phyloP scores from a whole-genome alignment of 2,329 filamentous ascomycete genomes.

The Acrocalymma vagum region DNA sequence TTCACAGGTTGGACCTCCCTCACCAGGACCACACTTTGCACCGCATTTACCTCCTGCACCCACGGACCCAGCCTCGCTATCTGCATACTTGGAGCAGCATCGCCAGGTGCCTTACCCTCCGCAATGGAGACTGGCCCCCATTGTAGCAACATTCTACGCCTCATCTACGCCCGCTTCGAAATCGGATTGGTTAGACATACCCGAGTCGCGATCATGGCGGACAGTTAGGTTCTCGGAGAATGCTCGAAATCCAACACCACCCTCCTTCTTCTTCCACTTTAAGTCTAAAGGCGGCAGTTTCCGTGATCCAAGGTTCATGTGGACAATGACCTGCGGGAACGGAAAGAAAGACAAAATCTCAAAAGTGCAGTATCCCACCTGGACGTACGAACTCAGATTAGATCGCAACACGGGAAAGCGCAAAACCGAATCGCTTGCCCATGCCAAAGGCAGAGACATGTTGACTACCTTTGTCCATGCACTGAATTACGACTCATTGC shows the following conservation, averaged over 20 bases:
- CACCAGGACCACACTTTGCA: slow-evolving; percentile 6
- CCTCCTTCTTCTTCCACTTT: slow-evolving; percentile 33
- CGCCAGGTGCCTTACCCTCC: slow-evolving; percentile 40
- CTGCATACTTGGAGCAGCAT: slow-evolving; percentile 36
- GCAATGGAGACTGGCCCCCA: slow-evolving; percentile 36
- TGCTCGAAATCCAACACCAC: slow-evolving; percentile 14
- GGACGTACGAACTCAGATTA: slow-evolving; percentile 38
- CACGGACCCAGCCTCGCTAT: slow-evolving; percentile 19
- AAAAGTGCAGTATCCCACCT: slow-evolving; percentile 12
- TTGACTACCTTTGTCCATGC: slow-evolving; percentile 41
- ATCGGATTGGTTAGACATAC: slow-evolving; percentile 35
- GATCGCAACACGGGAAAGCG: slow-evolving; percentile 29
- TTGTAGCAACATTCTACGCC: slow-evolving; percentile 31
- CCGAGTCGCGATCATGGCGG: slow-evolving; percentile 30
- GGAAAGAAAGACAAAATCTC: slow-evolving; percentile 6
- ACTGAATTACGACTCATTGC: slow-evolving; percentile 39
- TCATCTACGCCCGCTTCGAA: slow-evolving; percentile 17
- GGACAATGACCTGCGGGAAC: slow-evolving; percentile 32
- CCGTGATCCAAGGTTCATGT: slow-evolving; percentile 33
- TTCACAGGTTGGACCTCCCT: slow-evolving; percentile 5
- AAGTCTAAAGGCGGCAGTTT: slow-evolving; percentile 32
- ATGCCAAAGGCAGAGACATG: slow-evolving; percentile 25
- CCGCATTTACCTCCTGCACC: slow-evolving; percentile 9
- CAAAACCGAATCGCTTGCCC: slow-evolving; percentile 32
- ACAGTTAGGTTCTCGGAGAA: slow-evolving; percentile 25